Conservation (phyloP, 2,329 filamentous ascomycete genomes). For the Penicillium aurantiogriseum region DNA sequence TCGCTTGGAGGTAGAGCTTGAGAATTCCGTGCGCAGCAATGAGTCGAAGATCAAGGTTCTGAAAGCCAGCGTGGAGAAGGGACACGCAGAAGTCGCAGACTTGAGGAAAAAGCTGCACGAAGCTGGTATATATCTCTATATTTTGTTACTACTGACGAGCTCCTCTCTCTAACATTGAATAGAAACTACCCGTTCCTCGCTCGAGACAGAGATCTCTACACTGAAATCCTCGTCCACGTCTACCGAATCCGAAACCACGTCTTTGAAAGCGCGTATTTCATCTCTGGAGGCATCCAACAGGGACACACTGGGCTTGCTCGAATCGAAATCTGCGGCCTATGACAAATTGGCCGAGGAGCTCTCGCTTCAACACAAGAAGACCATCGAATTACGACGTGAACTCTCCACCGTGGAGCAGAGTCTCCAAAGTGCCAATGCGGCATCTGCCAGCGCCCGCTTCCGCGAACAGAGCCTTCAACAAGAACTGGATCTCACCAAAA, state of each 20-base stretch:
- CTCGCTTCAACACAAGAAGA: constrained; percentile 83
- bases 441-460: constrained; percentile 79
- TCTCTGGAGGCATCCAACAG: constrained; percentile 89
- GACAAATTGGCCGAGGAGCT: constrained; percentile 84
- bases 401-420: constrained; percentile 78
- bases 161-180: constrained; percentile 22
- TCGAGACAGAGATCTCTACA: constrained; percentile 78
- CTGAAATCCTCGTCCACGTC: constrained; percentile 72
- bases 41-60: constrained; percentile 80
- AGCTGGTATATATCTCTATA: constrained; percentile 60
- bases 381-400: constrained; percentile 78
- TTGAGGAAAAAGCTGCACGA: constrained; percentile 76
- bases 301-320: constrained; percentile 82
- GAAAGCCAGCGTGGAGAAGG: constrained; percentile 78
- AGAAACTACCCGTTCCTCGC: constrained; percentile 73
- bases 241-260: constrained; percentile 66
- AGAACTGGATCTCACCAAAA: constrained; percentile 82
- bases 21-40: constrained; percentile 79
- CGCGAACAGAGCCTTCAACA: constrained; percentile 86
- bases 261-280: constrained; percentile 76
- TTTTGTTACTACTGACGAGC: not conserved
- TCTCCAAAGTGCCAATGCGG: constrained; percentile 76
- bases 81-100: constrained; percentile 78
- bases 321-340: constrained; percentile 83
- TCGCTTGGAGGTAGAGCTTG: constrained; percentile 85